Conservation (phyloP, 495 filamentous ascomycete species). For the Massariosphaeria phaeospora region DNA sequence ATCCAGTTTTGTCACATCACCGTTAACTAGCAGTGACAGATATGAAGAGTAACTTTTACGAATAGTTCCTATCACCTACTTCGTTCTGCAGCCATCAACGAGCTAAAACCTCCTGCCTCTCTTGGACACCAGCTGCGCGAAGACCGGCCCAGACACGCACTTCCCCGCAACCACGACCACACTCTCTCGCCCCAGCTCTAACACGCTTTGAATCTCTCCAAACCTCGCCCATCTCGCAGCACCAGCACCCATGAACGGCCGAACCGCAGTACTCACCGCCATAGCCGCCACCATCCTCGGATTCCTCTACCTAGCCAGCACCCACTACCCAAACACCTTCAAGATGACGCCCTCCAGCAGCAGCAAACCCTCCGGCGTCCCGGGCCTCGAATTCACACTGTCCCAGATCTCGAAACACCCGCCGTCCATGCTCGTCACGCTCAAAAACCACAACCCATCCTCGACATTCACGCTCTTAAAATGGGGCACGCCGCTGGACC, state of each 20-base stretch:
- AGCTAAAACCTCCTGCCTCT: no score
- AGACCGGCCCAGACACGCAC: no score
- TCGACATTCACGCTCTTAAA: slow-evolving; percentile 26
- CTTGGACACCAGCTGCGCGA: neutral
- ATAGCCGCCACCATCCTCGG: slow-evolving; percentile 20
- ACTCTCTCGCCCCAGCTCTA: neutral
- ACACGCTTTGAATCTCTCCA: neutral
- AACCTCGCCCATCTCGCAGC: neutral
- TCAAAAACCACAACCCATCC: slow-evolving; percentile 19
- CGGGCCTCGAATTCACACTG: slow-evolving; percentile 23
- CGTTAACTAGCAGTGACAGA: no score
- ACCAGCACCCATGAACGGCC: slow-evolving; percentile 16
- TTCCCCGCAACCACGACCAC: neutral
- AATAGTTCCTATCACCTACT: no score
- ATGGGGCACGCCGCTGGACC: slow-evolving; percentile 30
- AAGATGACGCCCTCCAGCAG: slow-evolving; percentile 8
- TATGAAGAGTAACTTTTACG: no score
- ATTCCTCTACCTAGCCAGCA: slow-evolving; percentile 19
- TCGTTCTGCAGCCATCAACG: no score
- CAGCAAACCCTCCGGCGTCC: neutral
- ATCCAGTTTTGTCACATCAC: no score
- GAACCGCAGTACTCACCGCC: slow-evolving; percentile 16
- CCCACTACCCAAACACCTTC: slow-evolving; percentile 11
- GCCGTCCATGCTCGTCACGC: slow-evolving; percentile 19
- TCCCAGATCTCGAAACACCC: slow-evolving; percentile 25